Conservation (phyloP, 768 basidiomycete genomes). For the Lactarius deliciosus region DNA sequence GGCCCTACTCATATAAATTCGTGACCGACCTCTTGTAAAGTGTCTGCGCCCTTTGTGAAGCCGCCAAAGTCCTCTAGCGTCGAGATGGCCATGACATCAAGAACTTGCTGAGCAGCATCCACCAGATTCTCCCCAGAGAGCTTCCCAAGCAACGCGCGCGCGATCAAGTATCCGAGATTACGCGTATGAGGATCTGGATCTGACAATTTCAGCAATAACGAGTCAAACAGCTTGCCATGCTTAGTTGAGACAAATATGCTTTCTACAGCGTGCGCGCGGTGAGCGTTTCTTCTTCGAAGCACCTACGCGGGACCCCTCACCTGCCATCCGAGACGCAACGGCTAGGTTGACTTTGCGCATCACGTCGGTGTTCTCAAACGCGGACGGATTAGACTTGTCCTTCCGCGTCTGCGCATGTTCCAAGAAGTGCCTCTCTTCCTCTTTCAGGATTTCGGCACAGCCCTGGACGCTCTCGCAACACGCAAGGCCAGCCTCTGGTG, state of each 20-base stretch:
- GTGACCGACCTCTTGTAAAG: constrained; percentile 35
- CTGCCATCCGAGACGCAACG: constrained; percentile 62
- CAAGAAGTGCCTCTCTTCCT: constrained; percentile 37
- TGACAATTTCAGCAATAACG: constrained; percentile 52
- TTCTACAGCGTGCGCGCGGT: constrained; percentile 41
- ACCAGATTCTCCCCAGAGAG: constrained; percentile 60
- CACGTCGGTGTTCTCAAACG: constrained; percentile 39
- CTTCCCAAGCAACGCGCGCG: constrained; percentile 57
- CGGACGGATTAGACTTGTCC: constrained; percentile 19
- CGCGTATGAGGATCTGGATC: constrained; percentile 52
- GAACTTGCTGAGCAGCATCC: constrained; percentile 47
- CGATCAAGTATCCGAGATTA: constrained; percentile 58
- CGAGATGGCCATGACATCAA: constrained; percentile 48
- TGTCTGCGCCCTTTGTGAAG: constrained; percentile 34
- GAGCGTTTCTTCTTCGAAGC: not conserved
- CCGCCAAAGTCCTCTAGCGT: constrained; percentile 47
- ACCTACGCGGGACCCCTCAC: constrained; percentile 40
- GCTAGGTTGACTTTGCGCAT: constrained; percentile 54
- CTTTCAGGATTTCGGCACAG: constrained; percentile 48
- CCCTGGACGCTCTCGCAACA: constrained; percentile 52
- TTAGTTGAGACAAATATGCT: constrained; percentile 60
- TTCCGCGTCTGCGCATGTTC: constrained; percentile 35
- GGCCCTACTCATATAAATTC: not conserved
- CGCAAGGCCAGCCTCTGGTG: constrained; percentile 26
- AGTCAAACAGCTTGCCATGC: constrained; percentile 43